These are phyloP conservation scores for Monosporascus sp. DNA, from an alignment of 2,329 filamentous ascomycete genomes.

Conservation along the genomic window DNA sequence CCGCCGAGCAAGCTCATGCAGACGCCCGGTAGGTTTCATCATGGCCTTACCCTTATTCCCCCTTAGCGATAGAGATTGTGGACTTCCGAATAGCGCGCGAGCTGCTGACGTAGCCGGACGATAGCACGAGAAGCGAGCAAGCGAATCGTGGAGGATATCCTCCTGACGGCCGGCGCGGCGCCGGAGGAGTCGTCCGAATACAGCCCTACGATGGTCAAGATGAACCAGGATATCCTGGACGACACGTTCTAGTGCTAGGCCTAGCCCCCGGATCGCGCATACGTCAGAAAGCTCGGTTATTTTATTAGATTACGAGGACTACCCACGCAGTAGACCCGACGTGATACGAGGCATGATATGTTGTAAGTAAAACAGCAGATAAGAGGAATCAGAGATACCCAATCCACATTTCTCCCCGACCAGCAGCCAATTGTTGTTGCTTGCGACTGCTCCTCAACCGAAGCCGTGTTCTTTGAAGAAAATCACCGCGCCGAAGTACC, in stretches of 20 bases:
- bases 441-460: too few species aligned
- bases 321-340: neutral
- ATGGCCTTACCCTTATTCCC: neutral
- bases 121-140: conserved; percentile 73
- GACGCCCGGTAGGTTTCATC: conserved; percentile 59
- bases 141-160: conserved; percentile 73
- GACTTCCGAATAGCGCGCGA: conserved; percentile 1
- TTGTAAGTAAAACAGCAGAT: too few species aligned
- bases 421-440: too few species aligned
- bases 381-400: too few species aligned
- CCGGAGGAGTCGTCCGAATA: conserved; percentile 51
- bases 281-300: neutral
- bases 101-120: conserved; percentile 8
- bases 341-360: too few species aligned
- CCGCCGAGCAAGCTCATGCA: conserved; percentile 72
- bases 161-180: conserved; percentile 67
- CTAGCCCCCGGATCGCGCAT: neutral
- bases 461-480: too few species aligned
- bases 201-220: conserved; percentile 61
- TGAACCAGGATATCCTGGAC: conserved; percentile 56
- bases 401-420: too few species aligned
- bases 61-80: neutral
- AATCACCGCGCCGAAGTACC: too few species aligned
- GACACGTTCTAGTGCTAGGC: conserved; percentile 49
- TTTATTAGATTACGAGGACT: neutral